Evolutionary conservation across 768 basidiomycete species (phyloP).

Genomic region (Serendipita vermifera): DNA sequence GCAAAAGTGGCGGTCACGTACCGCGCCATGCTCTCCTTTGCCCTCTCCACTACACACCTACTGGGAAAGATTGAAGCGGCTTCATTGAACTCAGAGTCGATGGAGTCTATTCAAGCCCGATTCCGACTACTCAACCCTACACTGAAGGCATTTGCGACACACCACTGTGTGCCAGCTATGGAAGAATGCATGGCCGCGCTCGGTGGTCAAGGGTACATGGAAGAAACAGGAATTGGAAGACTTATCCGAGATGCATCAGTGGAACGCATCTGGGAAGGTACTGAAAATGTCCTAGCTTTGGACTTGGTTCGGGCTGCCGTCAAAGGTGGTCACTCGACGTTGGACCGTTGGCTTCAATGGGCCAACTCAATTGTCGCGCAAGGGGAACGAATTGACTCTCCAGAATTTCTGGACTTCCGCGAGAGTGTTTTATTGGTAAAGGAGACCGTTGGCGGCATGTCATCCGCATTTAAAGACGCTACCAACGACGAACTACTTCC

Average conservation of each 20-base stretch:
- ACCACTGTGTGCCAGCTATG: slow-evolving; percentile 48
- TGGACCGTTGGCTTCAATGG: slow-evolving; percentile 33
- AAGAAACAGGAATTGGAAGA: slow-evolving; percentile 59
- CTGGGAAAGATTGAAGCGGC: slow-evolving; percentile 43
- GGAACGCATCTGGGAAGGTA: slow-evolving; percentile 78
- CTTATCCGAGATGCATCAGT: slow-evolving; percentile 56
- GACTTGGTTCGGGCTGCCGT: slow-evolving; percentile 48
- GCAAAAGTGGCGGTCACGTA: slow-evolving; percentile 49
- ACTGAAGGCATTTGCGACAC: slow-evolving; percentile 57
- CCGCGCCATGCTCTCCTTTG: slow-evolving; percentile 49
- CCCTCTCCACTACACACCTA: slow-evolving; percentile 44
- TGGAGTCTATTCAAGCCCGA: background rate
- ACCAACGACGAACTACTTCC: slow-evolving; percentile 35
- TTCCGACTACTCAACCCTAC: background rate
- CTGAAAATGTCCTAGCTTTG: slow-evolving; percentile 43
- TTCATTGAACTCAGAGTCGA: no score
- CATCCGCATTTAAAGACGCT: slow-evolving; percentile 28
- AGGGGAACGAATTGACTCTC: background rate
- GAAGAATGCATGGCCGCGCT: slow-evolving; percentile 62
- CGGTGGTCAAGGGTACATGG: slow-evolving; percentile 75
- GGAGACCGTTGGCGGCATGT: no score
- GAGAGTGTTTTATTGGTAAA: background rate
- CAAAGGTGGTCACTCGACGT: slow-evolving; percentile 23
- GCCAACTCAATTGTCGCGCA: slow-evolving; percentile 27
- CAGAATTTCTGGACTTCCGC: background rate